Evolutionary conservation across 495 filamentous ascomycete genomes (phyloP).

Genomic region (Podospora tetraspora): DNA sequence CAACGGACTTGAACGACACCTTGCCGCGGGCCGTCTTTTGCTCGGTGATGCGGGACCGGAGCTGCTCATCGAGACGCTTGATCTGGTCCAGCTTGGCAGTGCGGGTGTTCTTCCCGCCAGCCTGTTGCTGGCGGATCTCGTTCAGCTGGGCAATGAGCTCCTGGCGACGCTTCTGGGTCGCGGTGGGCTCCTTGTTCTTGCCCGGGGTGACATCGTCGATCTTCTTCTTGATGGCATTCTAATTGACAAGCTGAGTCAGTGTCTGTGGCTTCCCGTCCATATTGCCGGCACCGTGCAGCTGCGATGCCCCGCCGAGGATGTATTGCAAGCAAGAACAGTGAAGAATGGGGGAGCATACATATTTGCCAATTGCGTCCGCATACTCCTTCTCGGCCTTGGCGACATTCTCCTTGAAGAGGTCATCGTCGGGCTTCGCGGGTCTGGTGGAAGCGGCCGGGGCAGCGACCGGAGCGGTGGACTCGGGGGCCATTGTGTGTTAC

Average conservation of each 20-base stretch:
- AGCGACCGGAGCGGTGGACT: constrained; percentile 37
- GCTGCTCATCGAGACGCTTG: constrained; percentile 72
- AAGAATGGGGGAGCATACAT: constrained; percentile 54
- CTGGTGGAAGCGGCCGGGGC: constrained; percentile 50
- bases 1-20: constrained; percentile 76
- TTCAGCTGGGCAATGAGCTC: constrained; percentile 70
- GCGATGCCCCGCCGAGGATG: not conserved
- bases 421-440: constrained; percentile 68
- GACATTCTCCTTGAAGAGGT: constrained; percentile 63
- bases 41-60: constrained; percentile 75
- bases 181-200: constrained; percentile 67
- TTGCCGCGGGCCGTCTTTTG: constrained; percentile 74
- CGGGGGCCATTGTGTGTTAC: constrained; percentile 33
- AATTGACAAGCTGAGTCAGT: constrained; percentile 9
- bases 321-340: not conserved
- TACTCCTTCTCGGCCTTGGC: constrained; percentile 79
- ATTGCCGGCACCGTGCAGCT: not conserved
- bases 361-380: constrained; percentile 61
- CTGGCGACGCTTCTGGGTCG: constrained; percentile 67
- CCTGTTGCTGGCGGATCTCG: constrained; percentile 75
- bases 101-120: constrained; percentile 72
- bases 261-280: not conserved
- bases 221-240: constrained; percentile 83
- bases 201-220: constrained; percentile 66
- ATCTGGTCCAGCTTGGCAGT: constrained; percentile 75